A percentile compares a stretch with the other conserved stretches of the same genome.
Conservation (phyloP, 441 rosid species). For the Flueggea neowawraea region DNA sequence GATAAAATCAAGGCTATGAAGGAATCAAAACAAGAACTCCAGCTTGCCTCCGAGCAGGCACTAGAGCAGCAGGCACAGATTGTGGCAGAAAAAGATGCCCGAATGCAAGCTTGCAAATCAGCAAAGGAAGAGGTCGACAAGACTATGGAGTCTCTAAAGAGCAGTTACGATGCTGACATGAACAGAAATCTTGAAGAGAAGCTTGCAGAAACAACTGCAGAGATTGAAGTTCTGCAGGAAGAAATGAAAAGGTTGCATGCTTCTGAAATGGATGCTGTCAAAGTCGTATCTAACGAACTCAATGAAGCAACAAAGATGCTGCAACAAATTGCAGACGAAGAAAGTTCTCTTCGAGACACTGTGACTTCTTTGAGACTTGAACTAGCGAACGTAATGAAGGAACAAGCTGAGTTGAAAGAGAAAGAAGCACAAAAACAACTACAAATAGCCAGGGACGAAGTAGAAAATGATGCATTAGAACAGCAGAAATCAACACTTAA, state of each 20-base stretch:
- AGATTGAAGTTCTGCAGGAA: conserved; percentile 58
- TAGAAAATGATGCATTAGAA: conserved; percentile 17
- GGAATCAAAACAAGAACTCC: conserved; percentile 51
- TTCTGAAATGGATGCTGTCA: conserved; percentile 45
- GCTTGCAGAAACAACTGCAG: conserved; percentile 45
- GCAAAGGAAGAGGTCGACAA: conserved; percentile 46
- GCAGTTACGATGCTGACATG: conserved; percentile 50
- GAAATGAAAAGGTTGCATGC: conserved; percentile 68
- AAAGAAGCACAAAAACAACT: neutral
- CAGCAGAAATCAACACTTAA: conserved; percentile 20
- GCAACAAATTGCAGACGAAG: conserved; percentile 60
- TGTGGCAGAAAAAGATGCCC: conserved; percentile 41
- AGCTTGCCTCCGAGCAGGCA: conserved; percentile 43
- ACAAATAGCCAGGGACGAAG: conserved; percentile 1
- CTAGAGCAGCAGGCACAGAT: conserved; percentile 39
- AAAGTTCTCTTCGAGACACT: conserved; percentile 39
- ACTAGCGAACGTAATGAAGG: conserved; percentile 49
- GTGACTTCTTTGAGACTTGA: conserved; percentile 43
- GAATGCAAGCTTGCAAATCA: conserved; percentile 29
- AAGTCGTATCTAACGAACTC: conserved; percentile 51
- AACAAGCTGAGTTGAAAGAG: conserved; percentile 26
- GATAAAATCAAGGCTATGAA: conserved; percentile 60
- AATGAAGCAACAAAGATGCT: conserved; percentile 64
- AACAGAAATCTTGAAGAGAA: conserved; percentile 41
- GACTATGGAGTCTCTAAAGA: conserved; percentile 31